Evolutionary conservation across 2,329 filamentous ascomycete genomes (phyloP), one percentile per base, ranked within the genome.

Genomic region (Aaosphaeria pasadenensis): DNA sequence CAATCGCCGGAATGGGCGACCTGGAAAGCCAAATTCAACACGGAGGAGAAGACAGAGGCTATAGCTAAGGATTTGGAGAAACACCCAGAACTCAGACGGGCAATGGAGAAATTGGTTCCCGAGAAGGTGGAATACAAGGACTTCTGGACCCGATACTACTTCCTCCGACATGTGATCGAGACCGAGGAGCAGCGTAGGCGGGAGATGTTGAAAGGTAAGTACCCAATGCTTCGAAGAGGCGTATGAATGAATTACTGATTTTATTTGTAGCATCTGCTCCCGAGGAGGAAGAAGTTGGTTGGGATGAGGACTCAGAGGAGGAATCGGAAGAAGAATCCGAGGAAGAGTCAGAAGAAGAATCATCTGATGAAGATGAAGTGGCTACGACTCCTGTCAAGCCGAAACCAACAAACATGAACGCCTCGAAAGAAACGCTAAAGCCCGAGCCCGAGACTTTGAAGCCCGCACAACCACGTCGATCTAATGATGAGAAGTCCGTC

Each of bases 81-180:
- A 66, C 95, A 96, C 63, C 83, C 86, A 7, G 92, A 97, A 71
- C 75, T 99, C 59, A 80, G 91, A 58, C 73, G 80, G 29, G 91
- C 91, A 0, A 97, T 99, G 92, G 94, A 96, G 79, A 91, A 87
- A 74, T 76, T 96, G 47, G 94, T 99, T n/a, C 94, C 94, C 1
- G 91, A 91, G 70, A 82, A 84, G 58, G 89, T 96, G n/a, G 81
- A 91, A 32, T 99, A 99, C 63, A 80, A 77, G 45, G 82, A 87
- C 45, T 99, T 99, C 69, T 99, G 94, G 92, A 87, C 82, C 66
- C 81, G 94, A 47, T 99, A 99, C 72, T 97, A 97, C 70, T 99
- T 96, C 76, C 74, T 97, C 54, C 81, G 92, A 62, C 87, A 95
- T 63, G 89, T 94, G 11, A 88, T 99, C 54, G 92, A 97, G 75